phyloP scores from a whole-genome alignment of 2,329 filamentous ascomycete genomes.

The Sphaceloma murrayae region DNA sequence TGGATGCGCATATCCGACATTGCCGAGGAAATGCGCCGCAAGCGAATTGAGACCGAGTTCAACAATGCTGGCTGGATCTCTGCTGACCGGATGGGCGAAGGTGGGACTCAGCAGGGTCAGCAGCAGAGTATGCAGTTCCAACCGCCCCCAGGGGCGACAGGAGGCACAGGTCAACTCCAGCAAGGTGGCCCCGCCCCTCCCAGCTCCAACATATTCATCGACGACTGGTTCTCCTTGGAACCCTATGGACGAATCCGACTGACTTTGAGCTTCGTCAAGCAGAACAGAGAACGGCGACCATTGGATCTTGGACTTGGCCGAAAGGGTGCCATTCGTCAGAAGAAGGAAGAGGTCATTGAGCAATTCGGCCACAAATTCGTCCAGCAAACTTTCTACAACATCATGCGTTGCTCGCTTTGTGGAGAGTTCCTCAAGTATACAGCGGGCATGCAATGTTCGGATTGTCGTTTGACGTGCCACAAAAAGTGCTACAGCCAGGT shows the following conservation, averaged over 20 bases:
- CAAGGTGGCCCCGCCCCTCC: conserved; percentile 36
- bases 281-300: conserved; percentile 69
- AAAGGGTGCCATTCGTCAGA: conserved; percentile 92
- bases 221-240: conserved; percentile 95
- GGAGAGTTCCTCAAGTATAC: conserved; percentile 98
- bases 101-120: conserved; percentile 32
- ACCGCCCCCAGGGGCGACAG: conserved; percentile 34
- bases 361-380: conserved; percentile 99
- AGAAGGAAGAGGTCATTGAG: conserved; percentile 96
- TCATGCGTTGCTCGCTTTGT: conserved; percentile 97
- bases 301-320: conserved; percentile 86
- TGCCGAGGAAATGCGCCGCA: conserved; percentile 91
- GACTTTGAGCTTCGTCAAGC: conserved; percentile 83
- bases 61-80: conserved; percentile 95
- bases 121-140: conserved; percentile 48
- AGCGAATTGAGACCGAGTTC: conserved; percentile 93
- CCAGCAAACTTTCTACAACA: conserved; percentile 98
- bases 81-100: conserved; percentile 80
- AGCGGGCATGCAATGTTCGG: conserved; percentile 96
- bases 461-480: conserved; percentile 99
- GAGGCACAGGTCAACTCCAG: conserved; percentile 30
- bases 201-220: conserved; percentile 54
- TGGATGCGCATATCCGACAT: conserved; percentile 98
- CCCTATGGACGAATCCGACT: conserved; percentile 88
- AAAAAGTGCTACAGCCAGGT: conserved; percentile 95